phyloP scores from a whole-genome alignment of 2,329 filamentous ascomycete genomes.

The Coniochaeta sp. region DNA sequence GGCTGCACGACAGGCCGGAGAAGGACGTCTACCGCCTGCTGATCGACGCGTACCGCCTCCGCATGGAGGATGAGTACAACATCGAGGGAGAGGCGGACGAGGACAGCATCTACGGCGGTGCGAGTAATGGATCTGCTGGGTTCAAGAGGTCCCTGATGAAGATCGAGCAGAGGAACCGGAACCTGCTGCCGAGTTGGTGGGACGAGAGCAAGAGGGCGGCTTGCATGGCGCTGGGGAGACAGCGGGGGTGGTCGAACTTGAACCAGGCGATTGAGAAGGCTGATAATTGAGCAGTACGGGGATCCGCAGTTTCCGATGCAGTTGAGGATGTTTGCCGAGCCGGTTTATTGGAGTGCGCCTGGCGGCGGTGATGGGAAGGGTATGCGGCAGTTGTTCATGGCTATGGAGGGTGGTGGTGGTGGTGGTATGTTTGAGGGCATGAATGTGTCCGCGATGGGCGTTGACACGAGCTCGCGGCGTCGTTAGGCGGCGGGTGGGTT shows the following conservation, averaged over 20 bases:
- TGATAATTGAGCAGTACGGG: slow-evolving; percentile 30
- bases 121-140: slow-evolving; percentile 15
- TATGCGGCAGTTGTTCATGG: slow-evolving; percentile 14
- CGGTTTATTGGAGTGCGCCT: slow-evolving; percentile 23
- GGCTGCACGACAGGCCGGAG: slow-evolving; percentile 35
- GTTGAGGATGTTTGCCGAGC: slow-evolving; percentile 39
- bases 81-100: slow-evolving; percentile 17
- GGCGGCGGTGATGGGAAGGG: slow-evolving; percentile 19
- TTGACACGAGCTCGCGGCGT: no score
- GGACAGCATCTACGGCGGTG: slow-evolving; percentile 17
- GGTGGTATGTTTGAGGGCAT: background rate
- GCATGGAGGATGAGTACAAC: slow-evolving; percentile 28
- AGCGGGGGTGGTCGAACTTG: slow-evolving; percentile 19
- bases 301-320: slow-evolving; percentile 39
- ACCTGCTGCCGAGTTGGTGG: slow-evolving; percentile 40
- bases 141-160: slow-evolving; percentile 30
- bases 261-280: background rate
- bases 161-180: slow-evolving; percentile 13
- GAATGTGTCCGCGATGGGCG: no score
- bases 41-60: slow-evolving; percentile 41
- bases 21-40: slow-evolving; percentile 36
- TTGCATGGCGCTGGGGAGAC: slow-evolving; percentile 29
- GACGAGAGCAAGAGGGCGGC: slow-evolving; percentile 24
- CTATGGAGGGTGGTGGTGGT: background rate
- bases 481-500: no score